Evolutionary conservation across 768 basidiomycete species (phyloP).

Genomic region (Lactarius akahatsu): DNA sequence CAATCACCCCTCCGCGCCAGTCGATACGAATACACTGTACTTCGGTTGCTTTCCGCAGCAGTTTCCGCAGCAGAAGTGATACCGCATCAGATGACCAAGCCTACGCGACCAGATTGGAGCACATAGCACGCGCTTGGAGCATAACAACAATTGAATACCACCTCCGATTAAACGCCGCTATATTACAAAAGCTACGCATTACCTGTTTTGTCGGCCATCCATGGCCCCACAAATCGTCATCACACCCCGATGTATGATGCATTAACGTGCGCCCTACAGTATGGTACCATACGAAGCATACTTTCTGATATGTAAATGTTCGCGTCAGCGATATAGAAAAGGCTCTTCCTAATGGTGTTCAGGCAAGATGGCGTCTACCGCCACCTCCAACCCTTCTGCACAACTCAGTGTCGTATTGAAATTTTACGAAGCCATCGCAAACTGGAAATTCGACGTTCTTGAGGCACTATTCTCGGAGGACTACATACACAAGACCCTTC

Average conservation of each 20-base stretch:
- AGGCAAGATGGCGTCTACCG: not conserved
- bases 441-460: slow-evolving; percentile 13
- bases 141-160: not conserved
- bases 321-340: slow-evolving; percentile 6
- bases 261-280: too few relatives aligned
- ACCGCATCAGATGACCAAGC: not conserved
- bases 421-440: slow-evolving; percentile 12
- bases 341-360: not conserved
- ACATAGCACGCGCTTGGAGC: too few relatives aligned
- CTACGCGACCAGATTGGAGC: too few relatives aligned
- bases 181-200: not conserved
- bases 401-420: slow-evolving; percentile 13
- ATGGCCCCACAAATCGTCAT: not conserved
- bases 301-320: not conserved
- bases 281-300: too few relatives aligned
- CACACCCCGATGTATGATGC: not conserved
- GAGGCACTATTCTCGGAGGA: slow-evolving; percentile 4
- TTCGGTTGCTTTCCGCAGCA: not conserved
- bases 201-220: not conserved
- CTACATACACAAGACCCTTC: slow-evolving; percentile 10
- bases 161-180: not conserved
- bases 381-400: slow-evolving; percentile 10
- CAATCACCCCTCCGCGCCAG: not conserved
- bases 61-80: not conserved
- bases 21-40: too few relatives aligned